Evolutionary conservation across 2,329 filamentous ascomycete genomes (phyloP).

Genomic region (Trichoderma harzianum): DNA sequence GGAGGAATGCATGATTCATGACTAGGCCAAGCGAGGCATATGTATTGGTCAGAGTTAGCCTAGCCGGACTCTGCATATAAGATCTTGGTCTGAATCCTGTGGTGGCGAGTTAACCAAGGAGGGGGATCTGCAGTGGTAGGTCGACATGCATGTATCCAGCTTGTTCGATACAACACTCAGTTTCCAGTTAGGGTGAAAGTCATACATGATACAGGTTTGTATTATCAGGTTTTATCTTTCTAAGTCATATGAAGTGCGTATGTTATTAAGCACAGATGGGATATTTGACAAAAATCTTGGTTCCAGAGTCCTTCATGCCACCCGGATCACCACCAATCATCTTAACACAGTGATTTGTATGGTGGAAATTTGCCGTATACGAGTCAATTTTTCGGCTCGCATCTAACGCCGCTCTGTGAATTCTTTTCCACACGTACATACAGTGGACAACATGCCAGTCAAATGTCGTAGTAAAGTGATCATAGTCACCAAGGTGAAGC

Average conservation of each 20-base stretch:
- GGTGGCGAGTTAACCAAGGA: not conserved
- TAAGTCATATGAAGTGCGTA: no score
- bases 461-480: conserved; percentile 21
- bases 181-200: not conserved
- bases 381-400: conserved; percentile 21
- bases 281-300: conserved; percentile 25
- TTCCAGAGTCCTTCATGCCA: conserved; percentile 21
- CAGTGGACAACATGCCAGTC: conserved; percentile 25
- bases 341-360: conserved; percentile 25
- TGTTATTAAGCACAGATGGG: conserved; percentile 17
- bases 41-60: not conserved
- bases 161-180: not conserved
- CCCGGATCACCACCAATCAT: conserved; percentile 21
- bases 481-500: conserved; percentile 20
- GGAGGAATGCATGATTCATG: no score
- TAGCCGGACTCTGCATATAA: not conserved
- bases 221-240: not conserved
- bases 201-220: not conserved
- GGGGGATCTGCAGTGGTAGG: not conserved
- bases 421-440: conserved; percentile 24
- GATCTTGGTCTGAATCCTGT: not conserved
- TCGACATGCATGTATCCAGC: not conserved
- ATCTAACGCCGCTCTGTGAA: conserved; percentile 23
- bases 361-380: conserved; percentile 23
- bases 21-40: not conserved